Percentiles rank a stretch among this genome's conserved stretches.
Conservation (phyloP, 1,284 basidiomycete genomes). For the Moesziomyces sp. region DNA sequence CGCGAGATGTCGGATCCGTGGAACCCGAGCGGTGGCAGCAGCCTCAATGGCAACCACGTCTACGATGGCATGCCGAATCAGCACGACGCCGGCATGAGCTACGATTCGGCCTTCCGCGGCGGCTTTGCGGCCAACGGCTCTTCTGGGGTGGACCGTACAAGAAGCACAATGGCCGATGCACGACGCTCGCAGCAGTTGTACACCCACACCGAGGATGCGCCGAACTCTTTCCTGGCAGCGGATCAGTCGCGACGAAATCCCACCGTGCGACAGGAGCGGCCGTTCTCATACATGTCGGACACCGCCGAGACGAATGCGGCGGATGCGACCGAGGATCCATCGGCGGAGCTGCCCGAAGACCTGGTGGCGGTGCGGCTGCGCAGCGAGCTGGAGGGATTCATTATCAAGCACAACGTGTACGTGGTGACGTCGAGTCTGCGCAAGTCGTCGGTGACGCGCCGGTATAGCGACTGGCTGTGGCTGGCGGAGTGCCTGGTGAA, state of each 20-base stretch:
- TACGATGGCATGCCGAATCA: slow-evolving; percentile 32
- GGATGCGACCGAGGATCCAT: slow-evolving; percentile 32
- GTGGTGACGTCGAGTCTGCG: slow-evolving; percentile 40
- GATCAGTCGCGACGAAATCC: slow-evolving; percentile 3
- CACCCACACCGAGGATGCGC: slow-evolving; percentile 12
- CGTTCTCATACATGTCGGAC: slow-evolving; percentile 48
- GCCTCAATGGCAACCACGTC: slow-evolving; percentile 8
- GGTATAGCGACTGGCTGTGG: slow-evolving; percentile 58
- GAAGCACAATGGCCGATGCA: neutral
- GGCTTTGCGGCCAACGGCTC: slow-evolving; percentile 30
- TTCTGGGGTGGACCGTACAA: slow-evolving; percentile 4
- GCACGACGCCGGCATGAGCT: slow-evolving; percentile 14
- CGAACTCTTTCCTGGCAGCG: slow-evolving; percentile 4
- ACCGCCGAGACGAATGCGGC: slow-evolving; percentile 36
- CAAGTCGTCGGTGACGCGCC: slow-evolving; percentile 35
- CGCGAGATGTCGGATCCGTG: slow-evolving; percentile 52
- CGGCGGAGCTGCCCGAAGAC: slow-evolving; percentile 38
- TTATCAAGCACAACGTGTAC: slow-evolving; percentile 54
- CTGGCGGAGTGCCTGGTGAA: slow-evolving; percentile 49
- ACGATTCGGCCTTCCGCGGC: slow-evolving; percentile 28
- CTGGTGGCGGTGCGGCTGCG: slow-evolving; percentile 39
- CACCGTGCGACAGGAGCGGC: slow-evolving; percentile 22
- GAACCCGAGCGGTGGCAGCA: slow-evolving; percentile 19
- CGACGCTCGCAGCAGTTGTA: slow-evolving; percentile 10
- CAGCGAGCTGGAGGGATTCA: slow-evolving; percentile 44